A percentile compares a stretch with the other conserved stretches of the same genome.
Conservation (phyloP, 2,329 filamentous ascomycete genomes). For the Paecilomyces niveus region DNA sequence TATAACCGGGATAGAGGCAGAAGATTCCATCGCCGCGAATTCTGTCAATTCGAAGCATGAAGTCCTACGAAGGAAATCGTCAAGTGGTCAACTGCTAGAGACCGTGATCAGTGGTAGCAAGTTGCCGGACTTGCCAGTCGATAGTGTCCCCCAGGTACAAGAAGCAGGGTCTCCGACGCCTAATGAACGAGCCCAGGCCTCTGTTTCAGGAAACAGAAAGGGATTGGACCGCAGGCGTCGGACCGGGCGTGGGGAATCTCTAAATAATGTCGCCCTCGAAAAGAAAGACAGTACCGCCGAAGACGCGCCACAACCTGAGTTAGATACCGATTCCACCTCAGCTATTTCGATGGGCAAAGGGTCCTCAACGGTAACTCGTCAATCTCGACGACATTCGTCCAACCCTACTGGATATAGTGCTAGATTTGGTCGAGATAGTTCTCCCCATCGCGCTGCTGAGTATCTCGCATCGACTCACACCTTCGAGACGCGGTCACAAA, state of each 20-base stretch:
- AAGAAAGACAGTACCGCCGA: neutral
- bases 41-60: too few species aligned
- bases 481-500: neutral
- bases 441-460: neutral
- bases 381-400: slow-evolving; percentile 19
- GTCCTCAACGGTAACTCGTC: slow-evolving; percentile 5
- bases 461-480: neutral
- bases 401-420: slow-evolving; percentile 3
- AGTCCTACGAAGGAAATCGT: too few species aligned
- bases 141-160: neutral
- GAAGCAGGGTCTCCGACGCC: neutral
- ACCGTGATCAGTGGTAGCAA: neutral
- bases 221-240: neutral
- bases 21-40: neutral
- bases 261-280: neutral
- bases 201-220: neutral
- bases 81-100: too few species aligned
- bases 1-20: neutral
- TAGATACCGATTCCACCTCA: neutral
- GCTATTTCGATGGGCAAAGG: neutral
- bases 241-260: neutral
- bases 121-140: neutral
- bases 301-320: neutral
- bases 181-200: neutral
- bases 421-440: neutral